phyloP scores from a whole-genome alignment of 2,329 filamentous ascomycete genomes.

The Metarhizium rileyi region DNA sequence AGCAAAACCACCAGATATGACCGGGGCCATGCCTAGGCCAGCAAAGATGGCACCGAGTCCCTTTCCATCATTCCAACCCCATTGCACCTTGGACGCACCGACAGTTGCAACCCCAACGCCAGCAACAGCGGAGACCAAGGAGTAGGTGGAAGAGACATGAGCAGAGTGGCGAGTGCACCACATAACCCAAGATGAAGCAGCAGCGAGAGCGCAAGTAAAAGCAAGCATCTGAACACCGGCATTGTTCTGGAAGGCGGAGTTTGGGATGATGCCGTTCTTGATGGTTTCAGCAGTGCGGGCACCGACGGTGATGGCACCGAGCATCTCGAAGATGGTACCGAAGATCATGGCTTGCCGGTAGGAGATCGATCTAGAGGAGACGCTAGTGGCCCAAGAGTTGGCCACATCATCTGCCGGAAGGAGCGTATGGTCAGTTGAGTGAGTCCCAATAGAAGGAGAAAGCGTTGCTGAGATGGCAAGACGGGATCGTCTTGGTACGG shows the following conservation, averaged over 20 bases:
- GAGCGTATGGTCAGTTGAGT: slow-evolving; percentile 6
- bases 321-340: slow-evolving; percentile 55
- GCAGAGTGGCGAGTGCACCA: slow-evolving; percentile 65
- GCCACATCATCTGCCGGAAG: slow-evolving; percentile 62
- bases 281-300: slow-evolving; percentile 63
- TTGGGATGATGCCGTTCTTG: slow-evolving; percentile 65
- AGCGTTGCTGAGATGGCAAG: neutral
- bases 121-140: slow-evolving; percentile 55
- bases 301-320: slow-evolving; percentile 55
- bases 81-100: slow-evolving; percentile 50
- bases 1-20: slow-evolving; percentile 54
- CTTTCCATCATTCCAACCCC: slow-evolving; percentile 60
- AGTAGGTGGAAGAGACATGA: slow-evolving; percentile 63
- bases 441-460: neutral
- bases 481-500: neutral
- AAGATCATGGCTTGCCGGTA: slow-evolving; percentile 60
- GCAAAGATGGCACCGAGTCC: slow-evolving; percentile 65
- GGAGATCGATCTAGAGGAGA: slow-evolving; percentile 67
- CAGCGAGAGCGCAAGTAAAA: slow-evolving; percentile 52
- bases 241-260: slow-evolving; percentile 43
- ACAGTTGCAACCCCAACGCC: slow-evolving; percentile 58
- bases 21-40: slow-evolving; percentile 60
- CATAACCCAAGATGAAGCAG: slow-evolving; percentile 63
- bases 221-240: slow-evolving; percentile 60
- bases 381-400: slow-evolving; percentile 69